Evolutionary conservation across 2,329 filamentous ascomycete genomes (phyloP), one percentile per base, ranked within the genome.

Genomic region (Trichoderma koningii): DNA sequence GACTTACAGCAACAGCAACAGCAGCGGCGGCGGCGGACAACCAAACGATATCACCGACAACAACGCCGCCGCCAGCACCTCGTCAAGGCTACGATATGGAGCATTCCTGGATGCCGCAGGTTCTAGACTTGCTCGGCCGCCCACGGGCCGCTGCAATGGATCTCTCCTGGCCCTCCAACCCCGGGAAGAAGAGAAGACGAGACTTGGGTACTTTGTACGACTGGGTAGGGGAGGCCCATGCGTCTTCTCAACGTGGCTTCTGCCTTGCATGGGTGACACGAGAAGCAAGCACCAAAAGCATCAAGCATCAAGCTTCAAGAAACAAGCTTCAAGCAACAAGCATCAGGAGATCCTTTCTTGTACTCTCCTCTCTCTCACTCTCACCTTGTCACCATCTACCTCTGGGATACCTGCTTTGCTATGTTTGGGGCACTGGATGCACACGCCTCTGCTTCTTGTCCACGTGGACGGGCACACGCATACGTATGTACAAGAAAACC

Each of bases 231-330:
- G 50, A 57, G 56, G 63, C 34, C 63, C 41, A 63, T 63, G 64
- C 64, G 44, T 66, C 34, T 41, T 50, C 59, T 61, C 41, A 52
- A 59, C 57, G 55, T 45, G 57, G 41, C 51, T 56, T 47, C 47
- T 56, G 45, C 52, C 34, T 38, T 38, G 34, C 34, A 12, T 56
- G 38, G 51, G 59, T 63, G 57, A 63, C 57, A 62, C 51, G n/a
- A 51, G 14, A 41, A 57, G 15, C 44, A 55, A 42, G 44, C 41
- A 47, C 19, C 34, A 38, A 9, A 5, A 30, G 28, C 28, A 30
- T 30, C 28, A 30, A 23, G 21, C 21, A 23, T 23, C 21, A 23
- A 23, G 21, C 21, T 23, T 23, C 21, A 23, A 1, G 30, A 6
- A 9, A 7, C 30, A 30, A 30, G 30, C 30, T 9, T 30, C 30